Base-by-base conservation (phyloP, 2,329 filamentous ascomycete genomes). In the Alternaria gansuensis region DNA sequence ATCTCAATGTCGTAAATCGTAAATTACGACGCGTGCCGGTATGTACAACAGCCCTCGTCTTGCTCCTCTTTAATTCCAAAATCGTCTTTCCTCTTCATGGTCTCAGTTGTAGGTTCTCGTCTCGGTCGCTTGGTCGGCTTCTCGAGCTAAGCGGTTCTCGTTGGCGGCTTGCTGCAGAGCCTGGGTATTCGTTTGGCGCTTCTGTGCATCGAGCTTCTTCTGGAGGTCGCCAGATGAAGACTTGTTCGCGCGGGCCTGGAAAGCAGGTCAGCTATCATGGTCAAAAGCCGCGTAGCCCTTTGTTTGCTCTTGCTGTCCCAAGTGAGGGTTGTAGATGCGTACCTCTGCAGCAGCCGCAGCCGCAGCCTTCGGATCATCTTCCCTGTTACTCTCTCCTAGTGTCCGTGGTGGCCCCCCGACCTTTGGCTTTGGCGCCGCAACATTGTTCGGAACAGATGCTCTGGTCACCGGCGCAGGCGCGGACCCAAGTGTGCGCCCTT, bases 261-360 rank as follows among this genome's bases (percentile, higher is more conserved):
- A 24, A 31, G 26, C 26, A 14, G 53, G 63, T 68, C 61, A 67
- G 68, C 33, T 1, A 7, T 48, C 21, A n/a, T 36, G 1, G 13
- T 26, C 44, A 24, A 14, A 23, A 28, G 13, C n/a, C 33, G 40
- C 44, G 28, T 39, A 24, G 29, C 37, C 48, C 39, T 48, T 45
- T 17, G n/a, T 41, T 8, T 37, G 21, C 52, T 36, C 37, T 51
- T 51, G n/a, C 40, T 23, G 1, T 13, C 14, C 5, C 11, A 26
- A 24, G 7, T 10, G 31, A 34, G 48, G 55, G 34, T 49, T 13
- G 45, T 17, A 28, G 41, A 24, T 65, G 81, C 87, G 74, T 77
- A 96, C 93, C 88, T 96, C 91, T 60, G 93, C 93, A 51, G 93
- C 93, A 65, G 87, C 85, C 0, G 92, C 92, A 4, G 93, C 93